Evolutionary conservation across 2,329 filamentous ascomycete genomes (phyloP).

Genomic region (Exophiala aquamarina): DNA sequence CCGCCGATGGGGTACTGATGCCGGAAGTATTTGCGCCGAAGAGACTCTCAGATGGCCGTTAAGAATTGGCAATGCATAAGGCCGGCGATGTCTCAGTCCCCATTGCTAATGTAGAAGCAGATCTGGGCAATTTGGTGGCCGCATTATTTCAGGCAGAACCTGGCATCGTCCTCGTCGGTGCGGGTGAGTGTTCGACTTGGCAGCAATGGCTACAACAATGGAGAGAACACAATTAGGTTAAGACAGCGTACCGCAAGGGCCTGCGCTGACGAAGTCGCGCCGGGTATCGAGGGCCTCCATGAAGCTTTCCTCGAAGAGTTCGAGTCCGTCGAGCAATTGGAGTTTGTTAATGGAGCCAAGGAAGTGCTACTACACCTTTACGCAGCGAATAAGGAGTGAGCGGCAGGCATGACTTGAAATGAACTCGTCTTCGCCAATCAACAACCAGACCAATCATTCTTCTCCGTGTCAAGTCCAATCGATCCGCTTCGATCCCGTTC

Average conservation of each 20-base stretch:
- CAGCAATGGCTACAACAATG: conserved; percentile 1
- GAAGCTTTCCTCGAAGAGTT: background rate
- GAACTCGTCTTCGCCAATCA: too few relatives aligned
- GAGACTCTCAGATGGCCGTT: background rate
- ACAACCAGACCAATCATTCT: too few relatives aligned
- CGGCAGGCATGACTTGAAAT: too few relatives aligned
- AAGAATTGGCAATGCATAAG: background rate
- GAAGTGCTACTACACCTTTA: too few relatives aligned
- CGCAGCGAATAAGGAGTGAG: too few relatives aligned
- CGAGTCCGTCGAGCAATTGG: background rate
- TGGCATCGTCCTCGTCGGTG: conserved; percentile 1
- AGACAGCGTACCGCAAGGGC: background rate
- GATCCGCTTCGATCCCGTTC: too few relatives aligned
- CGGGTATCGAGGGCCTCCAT: background rate
- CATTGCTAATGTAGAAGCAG: background rate
- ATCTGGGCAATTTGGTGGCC: background rate
- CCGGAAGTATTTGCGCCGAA: conserved; percentile 1
- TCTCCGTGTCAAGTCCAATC: too few relatives aligned
- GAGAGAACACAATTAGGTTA: background rate
- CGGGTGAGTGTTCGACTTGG: background rate
- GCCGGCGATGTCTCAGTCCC: background rate
- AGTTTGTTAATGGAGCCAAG: conserved; percentile 1
- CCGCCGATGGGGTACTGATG: background rate
- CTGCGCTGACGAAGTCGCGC: conserved; percentile 1
- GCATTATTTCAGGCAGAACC: background rate